These are phyloP conservation scores for Claviceps arundinis DNA, from an alignment of 2,329 filamentous ascomycete species.

Conservation along the genomic window DNA sequence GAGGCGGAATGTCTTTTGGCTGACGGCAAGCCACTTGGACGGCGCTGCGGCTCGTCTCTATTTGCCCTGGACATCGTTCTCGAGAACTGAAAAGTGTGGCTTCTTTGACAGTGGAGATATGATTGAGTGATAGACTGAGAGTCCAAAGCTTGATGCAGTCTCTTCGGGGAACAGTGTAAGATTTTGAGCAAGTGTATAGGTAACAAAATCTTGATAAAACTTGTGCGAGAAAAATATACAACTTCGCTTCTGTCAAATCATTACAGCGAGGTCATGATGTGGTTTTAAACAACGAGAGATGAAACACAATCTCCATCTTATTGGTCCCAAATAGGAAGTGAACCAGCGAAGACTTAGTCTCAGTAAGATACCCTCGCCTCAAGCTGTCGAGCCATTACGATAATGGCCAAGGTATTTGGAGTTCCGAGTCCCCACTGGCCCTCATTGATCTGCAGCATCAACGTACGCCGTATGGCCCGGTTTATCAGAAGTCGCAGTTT, in stretches of 20 bases:
- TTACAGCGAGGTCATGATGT: not conserved
- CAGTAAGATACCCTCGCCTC: not conserved
- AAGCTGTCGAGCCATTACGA: not conserved
- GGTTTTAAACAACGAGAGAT: not conserved
- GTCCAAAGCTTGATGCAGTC: not conserved
- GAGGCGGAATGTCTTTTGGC: conserved; percentile 16
- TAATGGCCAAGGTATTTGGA: not conserved
- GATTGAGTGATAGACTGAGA: not conserved
- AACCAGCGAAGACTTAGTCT: not conserved
- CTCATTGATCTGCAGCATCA: not conserved
- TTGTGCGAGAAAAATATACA: not conserved
- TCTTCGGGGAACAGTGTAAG: not conserved
- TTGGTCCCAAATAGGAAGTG: not conserved
- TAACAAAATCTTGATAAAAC: too few relatives aligned
- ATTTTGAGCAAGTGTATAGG: not conserved
- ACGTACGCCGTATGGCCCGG: too few relatives aligned
- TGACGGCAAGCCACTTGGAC: conserved; percentile 1
- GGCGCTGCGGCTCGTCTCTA: conserved; percentile 12
- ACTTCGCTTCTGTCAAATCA: not conserved
- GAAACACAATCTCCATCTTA: not conserved
- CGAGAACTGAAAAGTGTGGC: not conserved
- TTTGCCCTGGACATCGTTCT: conserved; percentile 7
- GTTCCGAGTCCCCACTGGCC: not conserved
- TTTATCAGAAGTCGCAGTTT: not conserved
- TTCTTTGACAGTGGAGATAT: not conserved